A percentile compares a stretch with the other conserved stretches of the same genome.
These are phyloP conservation scores for Stemphylium vesicarium DNA, from an alignment of 2,329 filamentous ascomycete species.

Conservation along the genomic window DNA sequence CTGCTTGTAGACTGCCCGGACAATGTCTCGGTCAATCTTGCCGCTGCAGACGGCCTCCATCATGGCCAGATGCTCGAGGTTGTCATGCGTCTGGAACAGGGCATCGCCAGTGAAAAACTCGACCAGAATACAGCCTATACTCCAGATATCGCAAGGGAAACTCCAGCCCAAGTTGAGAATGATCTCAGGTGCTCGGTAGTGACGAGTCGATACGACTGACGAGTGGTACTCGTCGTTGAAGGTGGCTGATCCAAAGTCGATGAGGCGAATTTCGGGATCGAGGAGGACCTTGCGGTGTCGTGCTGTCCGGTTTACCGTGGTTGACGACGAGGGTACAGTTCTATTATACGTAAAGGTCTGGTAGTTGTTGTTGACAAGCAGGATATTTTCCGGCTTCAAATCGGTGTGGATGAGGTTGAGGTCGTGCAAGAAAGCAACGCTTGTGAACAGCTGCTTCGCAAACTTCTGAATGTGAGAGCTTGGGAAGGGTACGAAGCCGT, in stretches of 20 bases:
- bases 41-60: slow-evolving; percentile 68
- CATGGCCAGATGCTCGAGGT: slow-evolving; percentile 72
- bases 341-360: slow-evolving; percentile 74
- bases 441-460: slow-evolving; percentile 94
- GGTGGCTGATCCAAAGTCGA: slow-evolving; percentile 72
- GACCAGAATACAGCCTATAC: slow-evolving; percentile 71
- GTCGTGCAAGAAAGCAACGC: slow-evolving; percentile 96
- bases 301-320: slow-evolving; percentile 62
- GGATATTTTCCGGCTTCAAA: slow-evolving; percentile 71
- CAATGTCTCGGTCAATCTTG: slow-evolving; percentile 62
- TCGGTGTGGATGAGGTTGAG: slow-evolving; percentile 95
- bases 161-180: slow-evolving; percentile 72
- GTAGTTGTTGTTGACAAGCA: slow-evolving; percentile 68
- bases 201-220: slow-evolving; percentile 69
- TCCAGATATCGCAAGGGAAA: slow-evolving; percentile 73
- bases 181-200: slow-evolving; percentile 71
- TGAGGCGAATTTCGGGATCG: slow-evolving; percentile 70
- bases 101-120: slow-evolving; percentile 73
- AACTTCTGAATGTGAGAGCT: slow-evolving; percentile 99
- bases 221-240: slow-evolving; percentile 74
- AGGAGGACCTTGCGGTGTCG: slow-evolving; percentile 68
- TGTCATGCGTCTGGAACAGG: slow-evolving; percentile 72
- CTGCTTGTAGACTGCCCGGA: slow-evolving; percentile 59
- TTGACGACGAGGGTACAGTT: slow-evolving; percentile 69
- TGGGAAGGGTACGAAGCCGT: slow-evolving; percentile 93